Percentiles rank a stretch among this genome's conserved stretches.
Conservation (phyloP, 768 basidiomycete species). For the Russula sp. region DNA sequence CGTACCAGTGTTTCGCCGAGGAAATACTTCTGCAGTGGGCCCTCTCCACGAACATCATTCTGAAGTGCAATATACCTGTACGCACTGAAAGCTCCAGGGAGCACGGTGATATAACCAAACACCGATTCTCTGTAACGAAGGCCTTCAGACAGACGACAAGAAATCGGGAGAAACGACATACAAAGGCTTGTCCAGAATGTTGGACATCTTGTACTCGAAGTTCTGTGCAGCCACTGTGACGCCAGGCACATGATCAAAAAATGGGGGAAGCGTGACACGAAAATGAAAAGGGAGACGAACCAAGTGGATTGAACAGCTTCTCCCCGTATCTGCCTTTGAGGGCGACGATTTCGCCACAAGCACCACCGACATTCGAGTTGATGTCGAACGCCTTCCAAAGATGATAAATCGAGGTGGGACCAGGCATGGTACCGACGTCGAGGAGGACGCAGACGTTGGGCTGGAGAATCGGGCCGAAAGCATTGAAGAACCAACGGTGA, state of each 20-base stretch:
- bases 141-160: not conserved
- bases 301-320: conserved; percentile 74
- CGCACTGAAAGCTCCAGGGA: conserved; percentile 90
- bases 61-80: conserved; percentile 88
- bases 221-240: conserved; percentile 75
- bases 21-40: conserved; percentile 94
- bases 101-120: conserved; percentile 91
- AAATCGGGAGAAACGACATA: conserved; percentile 23
- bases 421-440: conserved; percentile 83
- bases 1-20: conserved; percentile 86
- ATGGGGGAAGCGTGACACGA: not conserved
- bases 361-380: conserved; percentile 85
- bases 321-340: conserved; percentile 78
- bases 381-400: conserved; percentile 94
- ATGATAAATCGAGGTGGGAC: conserved; percentile 84
- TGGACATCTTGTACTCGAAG: conserved; percentile 92
- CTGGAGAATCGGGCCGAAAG: conserved; percentile 72
- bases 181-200: conserved; percentile 88
- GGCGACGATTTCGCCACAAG: conserved; percentile 94
- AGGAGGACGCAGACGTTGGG: conserved; percentile 91
- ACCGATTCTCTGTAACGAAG: conserved; percentile 50
- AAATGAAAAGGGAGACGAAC: conserved; percentile 17
- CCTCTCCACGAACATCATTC: conserved; percentile 76
- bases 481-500: conserved; percentile 93
- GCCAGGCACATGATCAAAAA: not conserved